Evolutionary conservation across 78 protist genomes (phyloP).

Genomic region (Anaeramoeba ignava): DNA sequence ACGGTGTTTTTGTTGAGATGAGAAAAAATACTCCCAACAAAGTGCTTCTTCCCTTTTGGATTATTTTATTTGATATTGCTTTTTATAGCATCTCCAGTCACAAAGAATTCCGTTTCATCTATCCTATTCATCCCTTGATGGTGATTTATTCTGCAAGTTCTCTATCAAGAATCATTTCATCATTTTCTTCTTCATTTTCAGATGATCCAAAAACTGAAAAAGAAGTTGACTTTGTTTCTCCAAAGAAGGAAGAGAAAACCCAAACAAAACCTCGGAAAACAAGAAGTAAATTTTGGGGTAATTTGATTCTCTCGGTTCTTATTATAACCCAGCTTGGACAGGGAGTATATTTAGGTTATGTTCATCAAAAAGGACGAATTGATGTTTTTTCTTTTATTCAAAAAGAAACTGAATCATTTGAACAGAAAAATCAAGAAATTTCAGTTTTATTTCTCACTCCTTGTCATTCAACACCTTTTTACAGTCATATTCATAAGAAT

Average conservation of each 20-base stretch:
- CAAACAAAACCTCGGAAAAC: too few species aligned
- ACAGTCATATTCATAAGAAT: neutral
- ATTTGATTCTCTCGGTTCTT: neutral
- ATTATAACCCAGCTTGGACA: neutral
- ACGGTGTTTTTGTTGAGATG: neutral
- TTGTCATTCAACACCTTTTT: slow-evolving; percentile 4
- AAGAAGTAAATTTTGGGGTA: too few species aligned
- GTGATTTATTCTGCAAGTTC: neutral
- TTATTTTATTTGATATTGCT: neutral
- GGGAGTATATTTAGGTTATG: neutral
- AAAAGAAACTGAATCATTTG: neutral
- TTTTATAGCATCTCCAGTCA: neutral
- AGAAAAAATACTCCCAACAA: neutral
- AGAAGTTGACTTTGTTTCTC: too few species aligned
- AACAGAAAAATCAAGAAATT: neutral
- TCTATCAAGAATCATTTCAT: neutral
- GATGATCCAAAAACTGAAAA: too few species aligned
- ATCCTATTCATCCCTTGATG: neutral
- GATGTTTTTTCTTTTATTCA: neutral
- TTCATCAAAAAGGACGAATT: neutral
- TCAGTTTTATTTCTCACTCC: neutral
- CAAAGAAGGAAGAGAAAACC: too few species aligned
- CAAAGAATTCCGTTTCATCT: neutral
- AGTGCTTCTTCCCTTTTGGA: neutral
- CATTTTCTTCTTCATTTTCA: too few species aligned